Evolutionary conservation across 345 rosid genomes (phyloP).

Genomic region (Eucalyptus decipiens): DNA sequence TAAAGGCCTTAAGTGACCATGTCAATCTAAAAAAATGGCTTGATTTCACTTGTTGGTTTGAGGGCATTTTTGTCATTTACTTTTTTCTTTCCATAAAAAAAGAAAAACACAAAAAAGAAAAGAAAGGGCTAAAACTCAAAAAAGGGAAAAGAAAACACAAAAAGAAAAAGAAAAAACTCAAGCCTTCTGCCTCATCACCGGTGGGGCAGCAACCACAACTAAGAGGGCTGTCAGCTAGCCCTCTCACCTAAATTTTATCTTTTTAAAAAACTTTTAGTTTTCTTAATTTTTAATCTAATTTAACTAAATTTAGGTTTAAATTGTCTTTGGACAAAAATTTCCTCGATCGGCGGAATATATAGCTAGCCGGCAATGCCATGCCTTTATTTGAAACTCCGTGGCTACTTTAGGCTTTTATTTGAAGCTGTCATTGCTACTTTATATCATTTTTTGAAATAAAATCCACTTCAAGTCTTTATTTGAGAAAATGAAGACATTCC

Average conservation of each 20-base stretch:
- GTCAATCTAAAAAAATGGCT: neutral
- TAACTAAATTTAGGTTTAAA: neutral
- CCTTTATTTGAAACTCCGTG: neutral
- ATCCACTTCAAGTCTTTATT: fast-evolving
- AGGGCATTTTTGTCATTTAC: neutral
- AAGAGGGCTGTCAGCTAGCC: too few relatives aligned
- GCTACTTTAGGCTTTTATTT: too few relatives aligned
- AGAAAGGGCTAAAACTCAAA: neutral
- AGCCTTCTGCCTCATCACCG: neutral
- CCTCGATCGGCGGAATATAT: fast-evolving
- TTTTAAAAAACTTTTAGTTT: too few relatives aligned
- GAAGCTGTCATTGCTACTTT: neutral
- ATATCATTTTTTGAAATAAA: too few relatives aligned
- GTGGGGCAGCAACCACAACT: fast-evolving
- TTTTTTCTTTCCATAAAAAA: neutral
- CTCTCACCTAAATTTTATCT: neutral
- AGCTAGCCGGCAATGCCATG: fast-evolving
- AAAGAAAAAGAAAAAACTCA: neutral
- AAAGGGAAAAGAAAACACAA: neutral
- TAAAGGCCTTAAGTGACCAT: too few relatives aligned
- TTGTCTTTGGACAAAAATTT: neutral
- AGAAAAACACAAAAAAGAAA: fast-evolving
- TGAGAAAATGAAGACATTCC: too few relatives aligned
- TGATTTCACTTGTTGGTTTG: neutral
- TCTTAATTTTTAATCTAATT: neutral